A percentile compares a stretch with the other conserved stretches of the same genome.
Evolutionary conservation across 2,329 filamentous ascomycete species (phyloP).

Genomic region (Talaromyces atroroseus): DNA sequence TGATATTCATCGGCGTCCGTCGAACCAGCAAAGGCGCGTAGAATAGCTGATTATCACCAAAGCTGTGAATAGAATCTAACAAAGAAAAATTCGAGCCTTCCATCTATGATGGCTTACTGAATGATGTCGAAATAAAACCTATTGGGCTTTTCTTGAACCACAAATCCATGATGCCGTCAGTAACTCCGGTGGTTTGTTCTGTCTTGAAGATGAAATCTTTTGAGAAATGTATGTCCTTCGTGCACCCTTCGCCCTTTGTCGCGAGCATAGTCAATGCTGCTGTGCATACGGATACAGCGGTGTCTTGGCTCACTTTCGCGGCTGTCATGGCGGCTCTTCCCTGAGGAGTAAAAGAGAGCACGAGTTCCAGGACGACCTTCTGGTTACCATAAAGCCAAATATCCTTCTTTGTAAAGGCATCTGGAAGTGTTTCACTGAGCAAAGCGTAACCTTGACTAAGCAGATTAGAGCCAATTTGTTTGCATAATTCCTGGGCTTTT

Average conservation of each 20-base stretch:
- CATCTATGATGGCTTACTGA: no score
- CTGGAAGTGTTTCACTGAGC: not conserved
- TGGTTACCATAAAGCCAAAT: not conserved
- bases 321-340: not conserved
- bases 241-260: not conserved
- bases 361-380: not conserved
- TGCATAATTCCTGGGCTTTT: not conserved
- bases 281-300: not conserved
- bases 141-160: not conserved
- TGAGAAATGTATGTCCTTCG: not conserved
- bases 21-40: no score
- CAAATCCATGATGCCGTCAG: not conserved
- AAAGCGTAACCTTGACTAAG: not conserved
- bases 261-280: not conserved
- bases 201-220: not conserved
- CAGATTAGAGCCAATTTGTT: not conserved
- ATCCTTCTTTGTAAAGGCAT: not conserved
- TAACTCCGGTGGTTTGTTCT: not conserved
- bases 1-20: no score
- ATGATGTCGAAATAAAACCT: not conserved
- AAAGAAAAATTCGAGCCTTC: no score
- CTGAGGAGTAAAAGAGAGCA: not conserved
- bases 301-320: not conserved
- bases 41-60: no score
- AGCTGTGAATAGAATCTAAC: no score